Base-by-base conservation (phyloP, 768 basidiomycete genomes). In the Mrakia blollopis region DNA sequence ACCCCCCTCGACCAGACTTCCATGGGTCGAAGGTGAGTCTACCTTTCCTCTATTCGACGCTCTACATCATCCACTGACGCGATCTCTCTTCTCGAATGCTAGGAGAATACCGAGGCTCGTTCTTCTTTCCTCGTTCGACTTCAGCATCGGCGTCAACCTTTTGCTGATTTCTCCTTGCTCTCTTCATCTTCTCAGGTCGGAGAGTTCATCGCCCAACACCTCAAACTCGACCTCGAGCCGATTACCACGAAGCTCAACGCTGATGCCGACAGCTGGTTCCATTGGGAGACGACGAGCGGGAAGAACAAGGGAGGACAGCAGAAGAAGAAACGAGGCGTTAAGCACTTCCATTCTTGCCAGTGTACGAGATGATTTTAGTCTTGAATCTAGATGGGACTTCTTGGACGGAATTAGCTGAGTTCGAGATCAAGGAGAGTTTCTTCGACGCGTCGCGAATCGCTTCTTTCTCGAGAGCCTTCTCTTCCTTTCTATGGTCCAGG, bases 101-200 rank as follows among this genome's bases (percentile, higher is more conserved):
- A 50, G 39, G 81, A 82, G 50, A 82, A 82, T 60, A 80, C 74
- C 4, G 80, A 81, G 35, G 79, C 79, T 9, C 13, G 75, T 44
- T 32, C n/a, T n/a, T n/a, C 8, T 23, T 16, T 1, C 9, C 18
- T 50, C 25, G 1, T 30, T 50, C 25, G 1, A 35, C 30, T 23
- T 23, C 32, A 13, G 7, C 60, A 2, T 37, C 60, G n/a, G 32
- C 25, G 9, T 57, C 25, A 3, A 18, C 7, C 30, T 3, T 3
- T 57, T 14, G 28, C 50, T 21, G 28, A 23, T 14, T 25, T n/a
- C 21, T 21, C 30, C 7, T 14, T 32, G 37, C 30, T 18, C 37
- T 9, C 32, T 30, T 37, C 37, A 8, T 6, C 18, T 13, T 14
- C 39, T 25, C 23, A 80, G 78, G 79, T 82, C 28, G 81, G 81